A percentile compares a stretch with the other conserved stretches of the same genome.
phyloP scores from a whole-genome alignment of 768 basidiomycete species.

The Tulasnella sp. region DNA sequence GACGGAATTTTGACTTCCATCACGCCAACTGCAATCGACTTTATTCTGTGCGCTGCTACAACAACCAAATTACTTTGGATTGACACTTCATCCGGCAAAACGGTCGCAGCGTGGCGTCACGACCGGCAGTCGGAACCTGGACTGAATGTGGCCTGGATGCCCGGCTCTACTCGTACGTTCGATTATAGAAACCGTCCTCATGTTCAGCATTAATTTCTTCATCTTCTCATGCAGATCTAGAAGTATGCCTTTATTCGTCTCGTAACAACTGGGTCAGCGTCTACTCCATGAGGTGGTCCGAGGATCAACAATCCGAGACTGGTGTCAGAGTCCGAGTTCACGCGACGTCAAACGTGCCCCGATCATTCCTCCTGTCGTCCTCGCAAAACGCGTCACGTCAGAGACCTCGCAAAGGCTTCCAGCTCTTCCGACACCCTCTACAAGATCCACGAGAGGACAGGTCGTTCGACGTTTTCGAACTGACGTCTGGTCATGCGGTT shows the following conservation, averaged over 20 bases:
- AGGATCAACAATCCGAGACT: not conserved
- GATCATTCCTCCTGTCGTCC: not conserved
- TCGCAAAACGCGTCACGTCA: not conserved
- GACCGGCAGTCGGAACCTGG: not conserved
- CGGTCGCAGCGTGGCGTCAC: not conserved
- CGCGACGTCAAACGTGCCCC: not conserved
- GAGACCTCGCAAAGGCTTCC: not conserved
- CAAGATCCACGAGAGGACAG: not conserved
- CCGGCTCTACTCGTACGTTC: not conserved
- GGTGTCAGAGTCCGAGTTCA: not conserved
- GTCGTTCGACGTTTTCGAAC: not conserved
- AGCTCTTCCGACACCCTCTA: not conserved
- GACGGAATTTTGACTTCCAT: not conserved
- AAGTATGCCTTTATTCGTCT: not conserved
- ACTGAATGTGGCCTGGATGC: not conserved
- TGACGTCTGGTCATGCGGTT: not conserved
- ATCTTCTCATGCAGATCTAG: not conserved
- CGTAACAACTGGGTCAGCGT: not conserved
- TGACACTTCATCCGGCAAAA: not conserved
- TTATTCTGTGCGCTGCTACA: not conserved
- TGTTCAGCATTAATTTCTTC: not conserved
- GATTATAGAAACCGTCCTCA: not conserved
- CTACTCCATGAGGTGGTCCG: not conserved
- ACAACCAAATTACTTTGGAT: not conserved
- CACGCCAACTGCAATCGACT: not conserved